Conservation (phyloP, 2,329 filamentous ascomycete genomes). For the Pseudogymnoascus sp. region DNA sequence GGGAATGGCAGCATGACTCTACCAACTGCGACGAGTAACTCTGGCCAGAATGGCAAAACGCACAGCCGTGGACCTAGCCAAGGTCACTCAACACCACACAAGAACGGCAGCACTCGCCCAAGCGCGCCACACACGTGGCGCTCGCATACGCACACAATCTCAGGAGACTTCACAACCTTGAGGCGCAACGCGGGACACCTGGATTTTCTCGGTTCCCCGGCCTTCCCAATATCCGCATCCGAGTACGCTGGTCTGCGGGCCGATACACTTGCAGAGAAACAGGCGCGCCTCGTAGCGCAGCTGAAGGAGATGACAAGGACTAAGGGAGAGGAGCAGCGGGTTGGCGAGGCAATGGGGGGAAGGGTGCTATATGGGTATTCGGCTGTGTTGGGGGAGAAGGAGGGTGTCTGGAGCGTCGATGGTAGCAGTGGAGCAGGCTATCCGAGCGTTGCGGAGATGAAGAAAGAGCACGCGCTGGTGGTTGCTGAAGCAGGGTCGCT, state of each 20-base stretch:
- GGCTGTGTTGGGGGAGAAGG: not conserved
- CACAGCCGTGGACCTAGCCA: not conserved
- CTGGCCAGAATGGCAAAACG: not conserved
- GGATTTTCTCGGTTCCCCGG: not conserved
- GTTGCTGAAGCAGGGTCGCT: not conserved
- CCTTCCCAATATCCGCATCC: not conserved
- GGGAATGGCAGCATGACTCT: not conserved
- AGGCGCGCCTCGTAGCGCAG: not conserved
- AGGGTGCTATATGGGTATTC: not conserved
- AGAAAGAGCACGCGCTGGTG: not conserved
- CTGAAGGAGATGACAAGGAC: not conserved
- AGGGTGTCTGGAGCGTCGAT: not conserved
- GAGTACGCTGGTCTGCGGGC: not conserved
- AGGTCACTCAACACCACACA: not conserved
- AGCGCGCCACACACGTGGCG: not conserved
- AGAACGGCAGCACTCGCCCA: not conserved
- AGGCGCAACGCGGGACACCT: not conserved
- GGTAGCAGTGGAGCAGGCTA: not conserved
- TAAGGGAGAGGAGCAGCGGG: not conserved
- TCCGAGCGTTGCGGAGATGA: not conserved
- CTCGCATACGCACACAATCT: conserved; percentile 1
- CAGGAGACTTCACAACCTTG: not conserved
- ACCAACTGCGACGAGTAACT: not conserved
- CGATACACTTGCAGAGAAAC: not conserved
- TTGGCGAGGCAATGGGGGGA: not conserved